These are phyloP conservation scores for Protomyces pachydermus DNA, from an alignment of 1,139 yeast species.

Conservation along the genomic window DNA sequence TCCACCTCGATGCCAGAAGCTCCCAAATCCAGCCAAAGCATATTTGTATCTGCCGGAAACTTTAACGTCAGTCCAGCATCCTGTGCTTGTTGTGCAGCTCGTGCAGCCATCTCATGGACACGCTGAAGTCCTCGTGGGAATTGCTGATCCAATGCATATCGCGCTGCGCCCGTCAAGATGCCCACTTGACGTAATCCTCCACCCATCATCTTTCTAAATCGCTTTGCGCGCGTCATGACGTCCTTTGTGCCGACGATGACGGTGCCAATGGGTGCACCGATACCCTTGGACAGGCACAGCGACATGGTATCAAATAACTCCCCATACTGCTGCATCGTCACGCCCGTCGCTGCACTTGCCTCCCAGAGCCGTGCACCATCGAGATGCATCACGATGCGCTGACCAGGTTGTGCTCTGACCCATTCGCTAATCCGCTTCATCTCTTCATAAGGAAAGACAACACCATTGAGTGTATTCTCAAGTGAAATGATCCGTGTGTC, in stretches of 20 bases:
- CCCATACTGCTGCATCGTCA: conserved; percentile 67
- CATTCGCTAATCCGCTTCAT: conserved; percentile 65
- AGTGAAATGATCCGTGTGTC: conserved; percentile 80
- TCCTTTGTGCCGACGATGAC: conserved; percentile 65
- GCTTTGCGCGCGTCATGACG: conserved; percentile 68
- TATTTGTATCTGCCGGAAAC: conserved; percentile 79
- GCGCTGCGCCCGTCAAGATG: conserved; percentile 74
- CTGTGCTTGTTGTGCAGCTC: conserved; percentile 59
- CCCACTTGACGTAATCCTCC: conserved; percentile 95
- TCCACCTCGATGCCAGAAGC: conserved; percentile 57
- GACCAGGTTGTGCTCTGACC: conserved; percentile 48
- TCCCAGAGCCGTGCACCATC: conserved; percentile 98
- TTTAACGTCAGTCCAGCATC: conserved; percentile 53
- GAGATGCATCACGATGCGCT: conserved; percentile 66
- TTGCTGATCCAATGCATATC: conserved; percentile 69
- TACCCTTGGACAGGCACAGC: conserved; percentile 79
- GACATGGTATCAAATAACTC: conserved; percentile 80
- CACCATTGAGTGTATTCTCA: conserved; percentile 85
- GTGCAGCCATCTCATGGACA: conserved; percentile 66
- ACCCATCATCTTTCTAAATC: conserved; percentile 88
- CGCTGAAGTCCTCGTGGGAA: conserved; percentile 51
- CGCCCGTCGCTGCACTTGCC: conserved; percentile 71
- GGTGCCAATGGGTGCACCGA: conserved; percentile 94
- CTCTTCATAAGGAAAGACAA: conserved; percentile 75
- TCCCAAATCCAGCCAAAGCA: conserved; percentile 69